Evolutionary conservation across 2,329 filamentous ascomycete genomes (phyloP), one percentile per base, ranked within the genome.

Genomic region (Nigrospora sphaerica): DNA sequence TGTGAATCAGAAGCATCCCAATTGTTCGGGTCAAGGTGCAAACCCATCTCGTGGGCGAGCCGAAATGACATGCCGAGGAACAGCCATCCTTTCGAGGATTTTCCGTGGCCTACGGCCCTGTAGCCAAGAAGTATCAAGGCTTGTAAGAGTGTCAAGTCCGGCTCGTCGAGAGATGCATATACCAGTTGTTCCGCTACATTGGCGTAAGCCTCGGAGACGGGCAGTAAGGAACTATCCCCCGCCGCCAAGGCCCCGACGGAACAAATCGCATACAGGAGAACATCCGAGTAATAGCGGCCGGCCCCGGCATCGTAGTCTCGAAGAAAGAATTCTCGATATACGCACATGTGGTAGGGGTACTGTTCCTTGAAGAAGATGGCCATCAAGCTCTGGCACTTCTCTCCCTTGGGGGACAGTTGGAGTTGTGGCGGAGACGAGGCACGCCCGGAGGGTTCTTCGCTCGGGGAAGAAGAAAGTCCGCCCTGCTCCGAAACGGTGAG

Each of bases 51-150:
- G 43, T 75, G 71, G 0, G 71, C 68, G 13, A 76, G 61, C 5
- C 73, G 66, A 50, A 74, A 76, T 10, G 72, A 71, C 71, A 76
- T 75, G 40, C 72, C 72, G 28, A 71, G 74, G 44, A 72, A 74
- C 2, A 75, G 57, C 73, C 73, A 76, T 12, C 73, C 72, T 45
- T 73, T 75, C 16, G 71, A 74, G 2, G 65, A 59, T n/a, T 67
- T 65, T 0, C 72, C 70, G 18, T 67, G 65, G 4, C 72, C 72
- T 37, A 75, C 73, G 48, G 72, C 71, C 14, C 67, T 62, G 46
- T 75, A 71, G 11, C 71, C 69, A 2, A 76, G 48, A 1, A 75
- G 51, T 6, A 71, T 60, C 13, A 76, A 55, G 1, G 71, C 67
- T 47, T 74, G 69, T 10, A 75, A 54, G 11, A 68, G 68, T 9